A percentile compares a stretch with the other conserved stretches of the same genome.
These are phyloP conservation scores for Cyberlindnera amylophila DNA, from an alignment of 805 yeast genomes.

Conservation along the genomic window DNA sequence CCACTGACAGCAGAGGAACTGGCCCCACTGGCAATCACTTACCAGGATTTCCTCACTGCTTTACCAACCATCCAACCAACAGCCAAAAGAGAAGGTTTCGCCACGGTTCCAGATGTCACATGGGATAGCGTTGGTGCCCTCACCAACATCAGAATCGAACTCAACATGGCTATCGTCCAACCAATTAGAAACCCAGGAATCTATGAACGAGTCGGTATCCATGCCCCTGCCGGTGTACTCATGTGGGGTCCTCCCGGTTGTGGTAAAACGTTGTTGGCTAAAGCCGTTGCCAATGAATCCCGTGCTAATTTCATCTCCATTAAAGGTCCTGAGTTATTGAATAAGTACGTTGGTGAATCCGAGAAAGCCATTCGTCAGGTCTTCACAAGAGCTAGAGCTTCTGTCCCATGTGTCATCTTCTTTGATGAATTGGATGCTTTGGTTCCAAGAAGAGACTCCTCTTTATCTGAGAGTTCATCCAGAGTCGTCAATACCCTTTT, in stretches of 20 bases:
- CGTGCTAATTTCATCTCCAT: constrained; percentile 94
- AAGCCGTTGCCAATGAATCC: constrained; percentile 97
- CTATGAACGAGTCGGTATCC: constrained; percentile 85
- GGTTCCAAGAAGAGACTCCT: constrained; percentile 89
- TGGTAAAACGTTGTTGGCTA: constrained; percentile 93
- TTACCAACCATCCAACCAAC: constrained; percentile 94
- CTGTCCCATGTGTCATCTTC: constrained; percentile 90
- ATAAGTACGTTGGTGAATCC: constrained; percentile 94
- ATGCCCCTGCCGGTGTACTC: constrained; percentile 94
- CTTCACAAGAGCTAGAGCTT: constrained; percentile 86
- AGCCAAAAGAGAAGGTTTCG: constrained; percentile 97
- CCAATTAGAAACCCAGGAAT: constrained; percentile 92
- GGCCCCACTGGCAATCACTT: constrained; percentile 68
- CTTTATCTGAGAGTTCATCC: constrained; percentile 84
- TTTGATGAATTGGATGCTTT: constrained; percentile 96
- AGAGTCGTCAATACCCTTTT: constrained; percentile 92
- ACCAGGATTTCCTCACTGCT: constrained; percentile 78
- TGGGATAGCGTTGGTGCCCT: constrained; percentile 96
- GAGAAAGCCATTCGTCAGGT: constrained; percentile 93
- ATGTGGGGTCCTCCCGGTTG: constrained; percentile 99
- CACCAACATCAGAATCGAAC: constrained; percentile 71
- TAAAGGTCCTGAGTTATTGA: constrained; percentile 91
- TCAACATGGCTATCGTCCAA: constrained; percentile 96
- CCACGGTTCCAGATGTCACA: constrained; percentile 95
- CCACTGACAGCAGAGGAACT: constrained; percentile 76